Base-by-base conservation (phyloP, 352 stramenopile species). In the Globisporangium abappressorium region DNA sequence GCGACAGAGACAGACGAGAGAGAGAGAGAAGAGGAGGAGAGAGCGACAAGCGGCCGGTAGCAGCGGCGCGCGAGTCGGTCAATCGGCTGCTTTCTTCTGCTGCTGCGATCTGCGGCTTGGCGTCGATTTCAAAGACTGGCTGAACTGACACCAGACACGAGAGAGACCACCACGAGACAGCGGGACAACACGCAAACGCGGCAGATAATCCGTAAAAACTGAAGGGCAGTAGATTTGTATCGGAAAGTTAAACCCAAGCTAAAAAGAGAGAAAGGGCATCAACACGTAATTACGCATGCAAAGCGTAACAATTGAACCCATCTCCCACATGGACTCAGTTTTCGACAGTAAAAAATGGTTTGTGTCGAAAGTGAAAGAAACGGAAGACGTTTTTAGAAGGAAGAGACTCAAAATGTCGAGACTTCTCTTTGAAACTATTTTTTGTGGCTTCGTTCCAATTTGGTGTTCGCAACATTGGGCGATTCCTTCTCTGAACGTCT, bases 1-100 rank as follows among this genome's bases (percentile, higher is more conserved):
- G 18, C 6, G 28, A 28, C 11, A n/a, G 28, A 34, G 60, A 26
- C 24, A 43, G 60, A 47, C 24, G n/a, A 14, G 24, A 38, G 43
- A 58, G 28, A 28, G 20, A 60, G 62, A 46, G 33, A 49, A 46
- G 49, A 2, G 14, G 12, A 11, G 5, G 62, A 66, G 47, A 57
- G 61, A 66, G 61, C 61, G 61, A 57, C 7, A 66, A 41, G 49
- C 62, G 62, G 62, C 62, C 62, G 62, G 49, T 66, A 66, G 62
- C 62, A 66, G 62, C 49, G 62, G 62, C 47, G 33, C 46, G 62
- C 62, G 49, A 60, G 62, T 12, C 62, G 62, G 62, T 66, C 62
- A 58, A 49, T 65, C 60, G 30, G 43, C 15, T 20, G 38, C 6
- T 15, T 61, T 62, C 28, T 61, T 12, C 33, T 62, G 26, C 57